Evolutionary conservation across 345 rosid genomes (phyloP).

Genomic region (Ailanthus altissimus): DNA sequence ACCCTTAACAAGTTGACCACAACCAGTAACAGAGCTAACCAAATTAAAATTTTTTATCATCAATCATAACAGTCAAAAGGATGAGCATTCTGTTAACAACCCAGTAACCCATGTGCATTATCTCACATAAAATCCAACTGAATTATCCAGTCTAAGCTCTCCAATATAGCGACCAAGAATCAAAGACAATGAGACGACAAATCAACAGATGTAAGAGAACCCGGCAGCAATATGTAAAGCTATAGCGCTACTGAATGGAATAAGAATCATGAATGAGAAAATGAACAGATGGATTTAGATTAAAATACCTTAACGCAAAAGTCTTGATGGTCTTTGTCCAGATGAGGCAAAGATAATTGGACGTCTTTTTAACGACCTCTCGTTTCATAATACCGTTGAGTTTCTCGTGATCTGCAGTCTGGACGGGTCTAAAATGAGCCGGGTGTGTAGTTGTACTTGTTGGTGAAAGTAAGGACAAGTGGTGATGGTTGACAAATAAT

Average conservation of each 20-base stretch:
- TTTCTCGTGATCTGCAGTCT: neutral
- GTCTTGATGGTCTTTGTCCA: conserved; percentile 9
- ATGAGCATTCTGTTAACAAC: neutral
- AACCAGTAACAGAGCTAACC: neutral
- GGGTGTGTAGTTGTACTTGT: neutral
- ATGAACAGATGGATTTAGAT: neutral
- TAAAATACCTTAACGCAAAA: conserved; percentile 10
- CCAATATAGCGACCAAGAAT: neutral
- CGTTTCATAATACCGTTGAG: conserved; percentile 34
- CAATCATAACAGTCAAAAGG: neutral
- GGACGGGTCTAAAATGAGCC: conserved; percentile 15
- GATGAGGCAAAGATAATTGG: neutral
- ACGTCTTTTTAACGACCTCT: conserved; percentile 18
- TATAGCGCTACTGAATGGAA: neutral
- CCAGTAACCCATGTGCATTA: neutral
- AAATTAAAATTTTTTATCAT: neutral
- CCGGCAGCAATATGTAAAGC: neutral
- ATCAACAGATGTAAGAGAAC: neutral
- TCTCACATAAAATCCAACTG: neutral
- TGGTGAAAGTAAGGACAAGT: conserved; percentile 8
- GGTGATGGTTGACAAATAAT: neutral
- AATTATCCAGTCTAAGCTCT: neutral
- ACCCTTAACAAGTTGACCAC: neutral
- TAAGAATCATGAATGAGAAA: neutral
- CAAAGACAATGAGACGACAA: neutral